Evolutionary conservation across 805 yeast genomes (phyloP).

Genomic region (Candida palmyrensis): DNA sequence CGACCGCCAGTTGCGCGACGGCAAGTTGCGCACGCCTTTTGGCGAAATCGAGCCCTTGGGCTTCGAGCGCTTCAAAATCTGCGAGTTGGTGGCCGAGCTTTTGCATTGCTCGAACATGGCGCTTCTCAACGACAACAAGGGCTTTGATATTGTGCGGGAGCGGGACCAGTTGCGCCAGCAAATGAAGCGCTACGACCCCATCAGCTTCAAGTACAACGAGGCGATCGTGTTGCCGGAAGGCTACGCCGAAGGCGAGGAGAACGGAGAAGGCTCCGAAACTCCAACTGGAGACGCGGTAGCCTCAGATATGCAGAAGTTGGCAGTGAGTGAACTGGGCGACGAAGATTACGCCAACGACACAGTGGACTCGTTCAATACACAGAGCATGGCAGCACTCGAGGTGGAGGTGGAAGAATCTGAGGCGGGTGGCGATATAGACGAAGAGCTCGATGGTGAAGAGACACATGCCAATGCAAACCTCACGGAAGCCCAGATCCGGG

Average conservation of each 20-base stretch:
- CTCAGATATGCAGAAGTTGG: slow-evolving; percentile 5
- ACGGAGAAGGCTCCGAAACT: slow-evolving; percentile 8
- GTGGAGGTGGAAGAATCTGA: neutral
- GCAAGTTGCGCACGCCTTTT: slow-evolving; percentile 24
- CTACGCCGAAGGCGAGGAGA: slow-evolving; percentile 5
- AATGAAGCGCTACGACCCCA: slow-evolving; percentile 39
- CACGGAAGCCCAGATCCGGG: slow-evolving; percentile 38
- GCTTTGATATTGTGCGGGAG: slow-evolving; percentile 34
- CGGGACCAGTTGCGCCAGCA: slow-evolving; percentile 34
- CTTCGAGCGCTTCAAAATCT: slow-evolving; percentile 41
- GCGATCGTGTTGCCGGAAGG: slow-evolving; percentile 28
- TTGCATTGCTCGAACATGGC: slow-evolving; percentile 46
- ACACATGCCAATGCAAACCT: slow-evolving; percentile 41
- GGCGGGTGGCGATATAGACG: neutral
- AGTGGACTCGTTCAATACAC: slow-evolving; percentile 32
- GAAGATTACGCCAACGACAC: slow-evolving; percentile 21
- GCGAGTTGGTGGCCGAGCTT: slow-evolving; percentile 43
- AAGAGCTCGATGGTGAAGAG: slow-evolving; percentile 26
- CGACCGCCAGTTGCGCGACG: slow-evolving; percentile 13
- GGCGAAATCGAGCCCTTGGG: slow-evolving; percentile 40
- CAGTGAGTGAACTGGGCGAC: slow-evolving; percentile 2
- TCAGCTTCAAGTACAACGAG: slow-evolving; percentile 42
- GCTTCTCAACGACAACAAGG: slow-evolving; percentile 39
- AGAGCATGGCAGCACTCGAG: slow-evolving; percentile 14
- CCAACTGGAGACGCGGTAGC: slow-evolving; percentile 8